Conservation (phyloP, 179 eudicot species). For the Kewa caespitosa region DNA sequence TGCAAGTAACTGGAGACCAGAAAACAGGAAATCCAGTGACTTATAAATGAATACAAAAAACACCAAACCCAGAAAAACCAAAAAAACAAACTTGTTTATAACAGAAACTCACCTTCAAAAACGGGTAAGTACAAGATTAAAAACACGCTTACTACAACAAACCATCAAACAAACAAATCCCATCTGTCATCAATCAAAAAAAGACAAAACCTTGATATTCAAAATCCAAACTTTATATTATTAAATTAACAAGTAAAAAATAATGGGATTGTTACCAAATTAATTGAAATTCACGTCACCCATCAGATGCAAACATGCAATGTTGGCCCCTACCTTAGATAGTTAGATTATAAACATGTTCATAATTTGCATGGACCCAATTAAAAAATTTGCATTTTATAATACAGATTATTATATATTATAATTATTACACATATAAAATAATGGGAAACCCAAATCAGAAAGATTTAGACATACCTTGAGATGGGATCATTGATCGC, state of each 20-base stretch:
- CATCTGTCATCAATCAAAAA: conserved; percentile 28
- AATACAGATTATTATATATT: too few relatives aligned
- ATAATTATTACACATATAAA: too few relatives aligned
- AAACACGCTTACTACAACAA: conserved; percentile 35
- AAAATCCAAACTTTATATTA: not conserved
- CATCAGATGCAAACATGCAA: conserved; percentile 16
- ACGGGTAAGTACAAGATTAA: conserved; percentile 6
- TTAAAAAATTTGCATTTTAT: too few relatives aligned
- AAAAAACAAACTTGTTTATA: not conserved
- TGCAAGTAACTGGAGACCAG: not conserved
- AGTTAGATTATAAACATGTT: not conserved
- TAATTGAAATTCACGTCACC: conserved; percentile 17
- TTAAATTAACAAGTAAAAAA: not conserved
- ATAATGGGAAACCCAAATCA: not conserved
- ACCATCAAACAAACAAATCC: conserved; percentile 23
- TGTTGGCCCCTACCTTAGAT: conserved; percentile 7
- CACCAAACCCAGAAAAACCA: not conserved
- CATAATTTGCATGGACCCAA: too few relatives aligned
- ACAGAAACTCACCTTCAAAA: conserved; percentile 2
- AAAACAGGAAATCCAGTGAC: conserved; percentile 8
- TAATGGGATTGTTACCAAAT: not conserved
- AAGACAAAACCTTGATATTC: not conserved
- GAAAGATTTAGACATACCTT: conserved; percentile 14
- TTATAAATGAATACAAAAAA: conserved; percentile 3
- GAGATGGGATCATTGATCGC: conserved; percentile 21